These are phyloP conservation scores for Debaryomyces sp. DNA, from an alignment of 1,139 yeast species.

Conservation along the genomic window DNA sequence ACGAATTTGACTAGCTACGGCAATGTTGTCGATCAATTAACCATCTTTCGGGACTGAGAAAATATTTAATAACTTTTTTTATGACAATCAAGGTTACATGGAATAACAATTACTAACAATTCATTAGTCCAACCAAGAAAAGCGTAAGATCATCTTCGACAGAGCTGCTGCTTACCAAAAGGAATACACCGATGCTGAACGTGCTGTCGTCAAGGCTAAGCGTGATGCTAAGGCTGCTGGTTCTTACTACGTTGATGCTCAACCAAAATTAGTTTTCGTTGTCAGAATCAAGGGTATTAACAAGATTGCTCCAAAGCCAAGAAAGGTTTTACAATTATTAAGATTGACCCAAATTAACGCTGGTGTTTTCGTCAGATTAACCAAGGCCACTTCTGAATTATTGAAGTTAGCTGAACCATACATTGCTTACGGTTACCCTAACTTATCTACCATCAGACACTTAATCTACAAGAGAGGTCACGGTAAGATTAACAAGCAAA, in stretches of 20 bases:
- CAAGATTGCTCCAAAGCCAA: constrained; percentile 99
- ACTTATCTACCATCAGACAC: constrained; percentile 92
- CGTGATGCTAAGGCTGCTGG: constrained; percentile 97
- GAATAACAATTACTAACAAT: constrained; percentile 37
- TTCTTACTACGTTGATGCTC: constrained; percentile 96
- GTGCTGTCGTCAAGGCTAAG: constrained; percentile 88
- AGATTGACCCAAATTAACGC: constrained; percentile 98
- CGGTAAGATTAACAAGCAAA: constrained; percentile 99
- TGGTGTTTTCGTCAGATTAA: constrained; percentile 96
- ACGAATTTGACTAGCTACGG: constrained; percentile 77
- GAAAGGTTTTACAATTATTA: constrained; percentile 97
- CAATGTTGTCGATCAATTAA: constrained; percentile 94
- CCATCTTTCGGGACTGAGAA: constrained; percentile 99
- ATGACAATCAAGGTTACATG: constrained; percentile 7
- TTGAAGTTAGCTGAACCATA: constrained; percentile 98
- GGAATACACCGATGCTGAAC: constrained; percentile 96
- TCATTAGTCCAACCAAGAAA: constrained; percentile 75
- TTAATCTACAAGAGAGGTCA: constrained; percentile 99
- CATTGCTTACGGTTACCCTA: constrained; percentile 99
- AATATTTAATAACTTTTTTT: constrained; percentile 12
- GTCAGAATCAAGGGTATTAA: constrained; percentile 99
- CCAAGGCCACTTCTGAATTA: constrained; percentile 98
- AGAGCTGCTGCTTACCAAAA: constrained; percentile 98
- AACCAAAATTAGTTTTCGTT: constrained; percentile 94
- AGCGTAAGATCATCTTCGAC: constrained; percentile 93